Conservation (phyloP, 2,329 filamentous ascomycete genomes). For the Ciborinia camelliae region DNA sequence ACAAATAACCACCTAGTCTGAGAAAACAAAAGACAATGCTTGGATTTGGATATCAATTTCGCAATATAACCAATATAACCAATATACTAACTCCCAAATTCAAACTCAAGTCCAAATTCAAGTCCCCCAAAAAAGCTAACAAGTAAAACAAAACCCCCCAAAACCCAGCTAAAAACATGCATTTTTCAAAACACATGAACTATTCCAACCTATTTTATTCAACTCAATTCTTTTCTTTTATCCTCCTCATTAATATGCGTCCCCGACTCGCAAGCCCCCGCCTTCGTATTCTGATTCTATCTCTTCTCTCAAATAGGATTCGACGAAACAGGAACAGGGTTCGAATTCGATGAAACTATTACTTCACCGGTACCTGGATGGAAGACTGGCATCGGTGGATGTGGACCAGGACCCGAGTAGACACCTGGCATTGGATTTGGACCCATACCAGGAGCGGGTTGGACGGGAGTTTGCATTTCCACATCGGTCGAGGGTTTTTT, state of each 20-base stretch:
- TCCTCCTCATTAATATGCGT: neutral
- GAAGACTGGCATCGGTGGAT: no score
- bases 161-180: neutral
- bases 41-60: constrained; percentile 7
- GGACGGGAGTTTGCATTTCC: constrained; percentile 10
- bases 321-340: no score
- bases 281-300: no score
- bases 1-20: no score
- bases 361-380: neutral
- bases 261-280: no score
- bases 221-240: neutral
- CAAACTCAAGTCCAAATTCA: neutral
- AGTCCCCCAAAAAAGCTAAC: neutral
- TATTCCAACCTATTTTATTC: no score
- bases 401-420: no score
- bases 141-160: neutral
- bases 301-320: no score
- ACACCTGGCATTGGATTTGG: no score
- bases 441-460: neutral
- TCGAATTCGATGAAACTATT: neutral
- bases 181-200: neutral
- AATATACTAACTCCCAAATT: no score
- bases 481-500: neutral
- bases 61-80: no score
- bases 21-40: neutral